A percentile compares a stretch with the other conserved stretches of the same genome.
phyloP scores from a whole-genome alignment of 2,329 filamentous ascomycete genomes.

The Cyanodermella asteris region DNA sequence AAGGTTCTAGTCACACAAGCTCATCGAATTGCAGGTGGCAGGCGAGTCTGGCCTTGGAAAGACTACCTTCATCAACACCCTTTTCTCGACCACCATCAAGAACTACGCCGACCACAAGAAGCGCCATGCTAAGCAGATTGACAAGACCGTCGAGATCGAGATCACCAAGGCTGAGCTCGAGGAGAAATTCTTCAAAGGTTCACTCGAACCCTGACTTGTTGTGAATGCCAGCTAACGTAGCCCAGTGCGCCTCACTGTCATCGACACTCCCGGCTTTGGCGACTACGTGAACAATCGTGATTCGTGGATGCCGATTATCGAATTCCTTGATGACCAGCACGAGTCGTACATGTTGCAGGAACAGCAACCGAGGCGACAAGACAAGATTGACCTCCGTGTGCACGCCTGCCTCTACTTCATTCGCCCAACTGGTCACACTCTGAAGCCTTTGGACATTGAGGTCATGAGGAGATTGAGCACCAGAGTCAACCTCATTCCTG shows the following conservation, averaged over 20 bases:
- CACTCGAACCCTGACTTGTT: constrained; percentile 1
- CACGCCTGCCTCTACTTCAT: constrained; percentile 99
- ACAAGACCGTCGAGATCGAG: constrained; percentile 99
- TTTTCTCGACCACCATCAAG: constrained; percentile 99
- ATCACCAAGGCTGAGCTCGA: constrained; percentile 99
- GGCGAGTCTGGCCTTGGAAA: constrained; percentile 97
- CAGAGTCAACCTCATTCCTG: constrained; percentile 92
- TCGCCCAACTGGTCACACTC: constrained; percentile 87
- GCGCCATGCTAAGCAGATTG: constrained; percentile 96
- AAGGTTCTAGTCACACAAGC: constrained; percentile 5
- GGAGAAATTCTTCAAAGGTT: constrained; percentile 99
- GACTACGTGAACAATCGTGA: constrained; percentile 99
- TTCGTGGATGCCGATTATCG: constrained; percentile 99
- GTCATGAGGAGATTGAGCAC: constrained; percentile 99
- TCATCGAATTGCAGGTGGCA: constrained; percentile 47
- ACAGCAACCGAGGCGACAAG: constrained; percentile 89
- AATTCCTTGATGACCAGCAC: constrained; percentile 99
- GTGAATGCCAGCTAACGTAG: constrained; percentile 1
- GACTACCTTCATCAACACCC: constrained; percentile 99
- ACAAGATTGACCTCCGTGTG: constrained; percentile 98
- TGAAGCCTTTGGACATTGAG: constrained; percentile 97
- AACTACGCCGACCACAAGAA: constrained; percentile 99
- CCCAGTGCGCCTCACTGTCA: constrained; percentile 87
- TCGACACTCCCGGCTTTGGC: constrained; percentile 95
- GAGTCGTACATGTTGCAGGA: constrained; percentile 99